Conservation (phyloP, 2,329 filamentous ascomycete genomes). For the Monilinia laxa region DNA sequence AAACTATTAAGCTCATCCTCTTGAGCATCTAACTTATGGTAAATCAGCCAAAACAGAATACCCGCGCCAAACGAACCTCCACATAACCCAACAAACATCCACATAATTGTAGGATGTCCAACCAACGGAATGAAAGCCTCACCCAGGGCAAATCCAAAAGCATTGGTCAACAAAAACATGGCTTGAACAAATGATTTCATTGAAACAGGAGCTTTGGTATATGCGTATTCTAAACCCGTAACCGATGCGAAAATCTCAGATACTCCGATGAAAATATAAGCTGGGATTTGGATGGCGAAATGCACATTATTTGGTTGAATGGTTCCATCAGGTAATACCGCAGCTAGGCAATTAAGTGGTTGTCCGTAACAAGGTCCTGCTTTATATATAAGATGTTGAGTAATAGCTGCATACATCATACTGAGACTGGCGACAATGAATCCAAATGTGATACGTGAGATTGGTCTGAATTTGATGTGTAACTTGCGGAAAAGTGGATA, state of each 20-base stretch:
- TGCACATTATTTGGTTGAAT: constrained; percentile 30
- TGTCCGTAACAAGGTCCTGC: constrained; percentile 55
- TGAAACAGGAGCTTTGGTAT: constrained; percentile 73
- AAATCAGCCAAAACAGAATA: constrained; percentile 30
- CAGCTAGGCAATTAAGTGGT: constrained; percentile 36
- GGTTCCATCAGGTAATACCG: neutral
- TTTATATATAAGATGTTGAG: constrained; percentile 54
- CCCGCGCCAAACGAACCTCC: constrained; percentile 26
- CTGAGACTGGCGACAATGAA: constrained; percentile 47
- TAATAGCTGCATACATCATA: constrained; percentile 21
- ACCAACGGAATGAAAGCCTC: constrained; percentile 47
- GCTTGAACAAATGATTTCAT: constrained; percentile 74
- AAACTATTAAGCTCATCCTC: constrained; percentile 34
- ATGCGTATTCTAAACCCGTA: constrained; percentile 71
- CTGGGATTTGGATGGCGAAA: constrained; percentile 49
- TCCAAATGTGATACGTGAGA: constrained; percentile 58
- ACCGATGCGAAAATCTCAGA: constrained; percentile 59
- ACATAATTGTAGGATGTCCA: constrained; percentile 46
- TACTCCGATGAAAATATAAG: constrained; percentile 51
- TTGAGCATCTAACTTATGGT: constrained; percentile 28
- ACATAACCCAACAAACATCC: constrained; percentile 38
- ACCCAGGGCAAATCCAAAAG: constrained; percentile 53
- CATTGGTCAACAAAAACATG: constrained; percentile 66
- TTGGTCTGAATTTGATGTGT: constrained; percentile 58
- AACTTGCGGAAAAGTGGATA: constrained; percentile 56